These are phyloP conservation scores for Suillus plorans DNA, from an alignment of 768 basidiomycete species.

Conservation along the genomic window DNA sequence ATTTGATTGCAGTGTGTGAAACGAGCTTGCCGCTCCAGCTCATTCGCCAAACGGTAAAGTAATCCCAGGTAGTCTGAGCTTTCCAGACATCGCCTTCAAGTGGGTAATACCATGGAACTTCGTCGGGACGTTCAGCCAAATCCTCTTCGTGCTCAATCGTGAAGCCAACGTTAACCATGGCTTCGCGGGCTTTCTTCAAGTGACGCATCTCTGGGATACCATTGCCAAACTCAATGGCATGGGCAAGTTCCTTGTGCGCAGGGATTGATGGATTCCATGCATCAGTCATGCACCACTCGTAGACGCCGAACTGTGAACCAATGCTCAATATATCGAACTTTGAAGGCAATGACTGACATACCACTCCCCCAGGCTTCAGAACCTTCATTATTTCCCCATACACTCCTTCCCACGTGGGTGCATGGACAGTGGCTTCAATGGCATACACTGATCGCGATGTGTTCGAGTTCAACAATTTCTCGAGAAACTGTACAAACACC, in stretches of 20 bases:
- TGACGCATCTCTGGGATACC: constrained; percentile 95
- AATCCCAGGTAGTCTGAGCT: constrained; percentile 88
- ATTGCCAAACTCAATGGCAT: constrained; percentile 87
- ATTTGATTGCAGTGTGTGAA: constrained; percentile 71
- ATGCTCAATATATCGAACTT: constrained; percentile 13
- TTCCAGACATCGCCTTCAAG: constrained; percentile 86
- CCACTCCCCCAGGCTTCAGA: constrained; percentile 89
- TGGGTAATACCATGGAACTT: constrained; percentile 88
- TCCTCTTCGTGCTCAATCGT: constrained; percentile 86
- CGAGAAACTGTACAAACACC: constrained; percentile 21
- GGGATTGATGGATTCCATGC: constrained; percentile 80
- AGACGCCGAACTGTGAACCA: constrained; percentile 75
- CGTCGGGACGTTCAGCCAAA: constrained; percentile 74
- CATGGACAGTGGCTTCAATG: constrained; percentile 94
- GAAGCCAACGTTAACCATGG: constrained; percentile 80
- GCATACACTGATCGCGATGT: constrained; percentile 63
- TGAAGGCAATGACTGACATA: constrained; percentile 38
- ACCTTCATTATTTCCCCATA: constrained; percentile 89
- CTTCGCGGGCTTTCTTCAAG: constrained; percentile 62
- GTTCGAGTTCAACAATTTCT: background rate
- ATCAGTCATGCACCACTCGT: constrained; percentile 98
- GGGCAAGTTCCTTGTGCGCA: constrained; percentile 80
- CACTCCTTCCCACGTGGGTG: constrained; percentile 89
- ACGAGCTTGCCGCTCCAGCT: constrained; percentile 78
- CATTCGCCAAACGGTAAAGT: constrained; percentile 80